Base-by-base conservation (phyloP, 306 rosid species). In the Ormosia emarginata region DNA sequence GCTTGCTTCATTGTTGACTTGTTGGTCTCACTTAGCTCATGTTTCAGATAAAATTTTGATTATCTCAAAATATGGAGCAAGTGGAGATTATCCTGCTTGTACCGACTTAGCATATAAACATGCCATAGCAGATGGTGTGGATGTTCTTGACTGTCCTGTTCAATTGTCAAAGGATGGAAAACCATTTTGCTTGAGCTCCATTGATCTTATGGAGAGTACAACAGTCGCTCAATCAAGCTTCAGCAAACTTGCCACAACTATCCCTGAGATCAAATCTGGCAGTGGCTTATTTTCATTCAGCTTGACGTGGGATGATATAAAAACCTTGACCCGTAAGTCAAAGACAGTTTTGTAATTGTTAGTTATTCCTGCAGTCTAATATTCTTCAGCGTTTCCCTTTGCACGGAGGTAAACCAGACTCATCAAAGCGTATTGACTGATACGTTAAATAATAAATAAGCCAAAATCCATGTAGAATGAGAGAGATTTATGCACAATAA, bases 101-200 rank as follows among this genome's bases (percentile, higher is more conserved):
- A 92, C 95, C 3, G 50, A 96, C 80, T 69, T 83, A 59, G 93
- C 98, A 5, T 91, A 93, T 71, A 5, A 6, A 0, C 59, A 84
- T 5, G 99, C 99, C 80, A 90, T 96, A 69, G 53, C n/a, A 18
- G 93, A 93, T 88, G 94, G 92, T 64, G 97, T 74, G 57, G 97
- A 90, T 53, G 83, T 96, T 74, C 88, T 96, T 15, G 97, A 96
- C 82, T 96, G 97, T 83, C 96, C 93, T 15, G 99, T 96, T 82
- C 98, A 91, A 89, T 75, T 93, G 10, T 76, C 98, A 7, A 87
- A 89, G 84, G 99, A 93, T 15, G 91, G 98, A 71, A 86, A 6
- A 61, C 97, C 92, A 71, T 88, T 96, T 86, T 96, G 98, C 86
- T 79, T 71, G 55, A 92, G 87, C 88, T 81, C 90, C 75, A 85